Base-by-base conservation (phyloP, 768 basidiomycete genomes). In the Phaeotremella skinneri region DNA sequence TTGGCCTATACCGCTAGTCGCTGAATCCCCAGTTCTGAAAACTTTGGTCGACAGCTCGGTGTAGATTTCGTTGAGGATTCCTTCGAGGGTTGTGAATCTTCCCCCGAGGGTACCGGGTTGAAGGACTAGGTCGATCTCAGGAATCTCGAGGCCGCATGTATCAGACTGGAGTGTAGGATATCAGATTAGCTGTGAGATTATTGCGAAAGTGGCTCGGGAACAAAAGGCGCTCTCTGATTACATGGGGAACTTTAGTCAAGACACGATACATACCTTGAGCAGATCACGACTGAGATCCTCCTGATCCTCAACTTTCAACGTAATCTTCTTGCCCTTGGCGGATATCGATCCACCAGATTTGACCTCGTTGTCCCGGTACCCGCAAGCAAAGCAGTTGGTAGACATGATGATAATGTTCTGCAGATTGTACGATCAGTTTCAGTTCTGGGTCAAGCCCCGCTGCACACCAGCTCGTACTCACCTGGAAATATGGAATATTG, bases 381-480 rank as follows among this genome's bases (percentile, higher is more conserved):
- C 96, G 76, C 96, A 99, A 52, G 80, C 78, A 58, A 92, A 90
- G 75, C 96, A 98, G 75, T 96, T 97, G 4, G 93, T 93, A 23
- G 94, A 94, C 92, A 97, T 97, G 78, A 98, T 94, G 54, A 98
- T 79, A 56, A 91, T 87, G 67, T 99, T 92, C 93, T 96, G 62
- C 5, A n/a, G 43, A 14, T 7, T 27, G 2, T 2, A 25, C 49
- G 13, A 31, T 42, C n/a, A 43, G 20, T 11, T 1, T 16, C 6
- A n/a, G 16, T 27, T 53, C 42, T 47, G 43, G 29, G 20, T 37
- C 49, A 4, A 45, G 32, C 5, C 42, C n/a, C n/a, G 17, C 20
- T 27, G 23, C 2, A 2, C 4, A 34, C 25, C 17, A 0, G 52
- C n/a, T n/a, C n/a, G n/a, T n/a, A 61, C 81, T 50, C 50, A 87